Conservation (phyloP, 345 rosid genomes). For the Durio zibethinus region DNA sequence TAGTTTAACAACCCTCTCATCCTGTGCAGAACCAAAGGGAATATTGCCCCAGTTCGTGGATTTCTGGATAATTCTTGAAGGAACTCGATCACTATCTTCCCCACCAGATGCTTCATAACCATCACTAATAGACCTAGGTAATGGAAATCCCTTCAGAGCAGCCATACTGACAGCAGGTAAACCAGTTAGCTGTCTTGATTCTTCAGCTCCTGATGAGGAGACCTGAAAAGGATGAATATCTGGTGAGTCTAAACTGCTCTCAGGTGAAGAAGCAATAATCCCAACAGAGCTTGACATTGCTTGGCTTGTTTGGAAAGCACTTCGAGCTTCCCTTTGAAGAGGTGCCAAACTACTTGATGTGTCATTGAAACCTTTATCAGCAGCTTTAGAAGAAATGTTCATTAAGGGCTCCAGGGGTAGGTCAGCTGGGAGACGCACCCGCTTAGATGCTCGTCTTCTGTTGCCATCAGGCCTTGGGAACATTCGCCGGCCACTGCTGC, state of each 20-base stretch:
- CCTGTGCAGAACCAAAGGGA: constrained; percentile 42
- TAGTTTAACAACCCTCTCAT: constrained; percentile 46
- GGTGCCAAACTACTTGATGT: constrained; percentile 74
- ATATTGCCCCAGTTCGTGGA: constrained; percentile 62
- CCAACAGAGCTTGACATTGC: constrained; percentile 77
- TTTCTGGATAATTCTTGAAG: constrained; percentile 63
- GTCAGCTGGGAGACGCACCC: constrained; percentile 70
- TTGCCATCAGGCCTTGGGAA: constrained; percentile 60
- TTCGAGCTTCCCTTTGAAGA: constrained; percentile 87
- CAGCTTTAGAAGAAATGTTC: constrained; percentile 32
- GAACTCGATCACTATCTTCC: constrained; percentile 89
- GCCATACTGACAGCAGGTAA: constrained; percentile 41
- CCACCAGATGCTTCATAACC: constrained; percentile 97
- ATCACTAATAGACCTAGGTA: constrained; percentile 85
- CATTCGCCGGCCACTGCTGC: constrained; percentile 68
- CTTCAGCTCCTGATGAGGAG: constrained; percentile 71
- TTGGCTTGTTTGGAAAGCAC: constrained; percentile 85
- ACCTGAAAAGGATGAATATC: constrained; percentile 84
- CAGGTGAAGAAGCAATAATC: constrained; percentile 78
- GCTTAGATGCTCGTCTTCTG: constrained; percentile 58
- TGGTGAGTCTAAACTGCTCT: constrained; percentile 89
- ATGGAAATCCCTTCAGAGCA: constrained; percentile 59
- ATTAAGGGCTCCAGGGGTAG: constrained; percentile 55
- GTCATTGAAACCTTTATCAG: constrained; percentile 45
- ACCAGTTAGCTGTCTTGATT: constrained; percentile 53